Evolutionary conservation across 257 asterid genomes (phyloP), one percentile per base, ranked within the genome.

Genomic region (Jasminum sambac): DNA sequence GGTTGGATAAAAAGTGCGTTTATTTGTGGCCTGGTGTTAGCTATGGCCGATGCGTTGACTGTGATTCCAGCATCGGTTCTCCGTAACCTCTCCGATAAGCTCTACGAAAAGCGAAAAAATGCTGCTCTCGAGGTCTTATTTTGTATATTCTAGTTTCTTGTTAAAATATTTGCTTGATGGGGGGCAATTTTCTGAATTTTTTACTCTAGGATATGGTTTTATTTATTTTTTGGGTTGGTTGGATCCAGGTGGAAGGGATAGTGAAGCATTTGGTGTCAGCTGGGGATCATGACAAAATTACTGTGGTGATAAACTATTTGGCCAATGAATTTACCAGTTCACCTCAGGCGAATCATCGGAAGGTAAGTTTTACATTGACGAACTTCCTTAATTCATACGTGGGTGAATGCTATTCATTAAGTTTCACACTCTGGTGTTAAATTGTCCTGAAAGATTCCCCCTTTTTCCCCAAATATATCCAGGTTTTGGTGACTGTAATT

Each of bases 41-140:
- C 84, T 21, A 90, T 90, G 97, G 95, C 96, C 81, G 99, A 94
- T 66, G 92, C 82, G 57, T 84, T 82, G 44, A 80, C 96, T 30
- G 77, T 86, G 72, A 80, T 94, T 85, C 95, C 97, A 6, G 88
- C 97, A 17, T 86, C 97, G 52, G 95, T 91, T 73, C 85, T 94
- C 62, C 96, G 99, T 38, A 94, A 91, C 84, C 89, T 94, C 73
- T 91, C 97, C 63, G 99, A 94, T 78, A 94, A 94, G 86, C 92
- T 94, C 50, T 94, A 94, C 69, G 99, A 94, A 84, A 94, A 94
- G 88, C 92, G 99, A 36, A 94, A 90, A 75, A 94, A 94, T 91
- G 99, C 99, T 74, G 99, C 99, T 57, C 82, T 94, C 23, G 99
- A 94, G 96, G 99, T 93, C 57, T 69, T 52, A 24, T 58, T 43